Conservation (phyloP, 2,329 filamentous ascomycete species). For the Diaporthe amygdali region DNA sequence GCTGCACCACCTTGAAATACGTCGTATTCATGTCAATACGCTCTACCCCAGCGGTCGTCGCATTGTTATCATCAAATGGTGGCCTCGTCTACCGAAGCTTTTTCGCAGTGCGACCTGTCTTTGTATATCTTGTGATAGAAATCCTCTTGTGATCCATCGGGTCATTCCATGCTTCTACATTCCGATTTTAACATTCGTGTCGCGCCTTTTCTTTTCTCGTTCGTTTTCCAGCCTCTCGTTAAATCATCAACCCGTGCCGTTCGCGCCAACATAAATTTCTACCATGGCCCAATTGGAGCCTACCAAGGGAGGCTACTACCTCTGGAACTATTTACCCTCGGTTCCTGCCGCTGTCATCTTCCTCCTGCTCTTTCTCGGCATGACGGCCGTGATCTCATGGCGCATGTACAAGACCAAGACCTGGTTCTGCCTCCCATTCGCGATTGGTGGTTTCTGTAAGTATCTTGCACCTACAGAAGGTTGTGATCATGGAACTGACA, state of each 20-base stretch:
- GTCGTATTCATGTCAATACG: too few relatives aligned
- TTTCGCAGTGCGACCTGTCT: too few relatives aligned
- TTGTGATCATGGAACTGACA: background rate
- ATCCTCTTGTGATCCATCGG: too few relatives aligned
- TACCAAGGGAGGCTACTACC: slow-evolving; percentile 21
- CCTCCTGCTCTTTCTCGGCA: slow-evolving; percentile 46
- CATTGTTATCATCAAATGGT: too few relatives aligned
- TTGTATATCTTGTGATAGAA: too few relatives aligned
- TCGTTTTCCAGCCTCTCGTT: background rate
- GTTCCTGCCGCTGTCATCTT: slow-evolving; percentile 52
- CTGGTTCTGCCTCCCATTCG: slow-evolving; percentile 35
- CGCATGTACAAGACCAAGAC: slow-evolving; percentile 46
- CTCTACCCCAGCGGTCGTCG: too few relatives aligned
- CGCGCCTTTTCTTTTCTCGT: background rate
- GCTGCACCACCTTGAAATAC: too few relatives aligned
- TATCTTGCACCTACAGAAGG: background rate
- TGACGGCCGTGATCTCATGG: slow-evolving; percentile 46
- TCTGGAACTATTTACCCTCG: slow-evolving; percentile 42
- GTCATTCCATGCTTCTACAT: too few relatives aligned
- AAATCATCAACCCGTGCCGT: background rate
- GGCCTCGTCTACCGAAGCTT: too few relatives aligned
- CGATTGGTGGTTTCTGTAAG: background rate
- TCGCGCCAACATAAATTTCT: background rate
- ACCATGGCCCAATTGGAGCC: background rate
- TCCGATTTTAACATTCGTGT: background rate